Conservation (phyloP, 2,329 filamentous ascomycete species). For the Diaporthe amygdali region DNA sequence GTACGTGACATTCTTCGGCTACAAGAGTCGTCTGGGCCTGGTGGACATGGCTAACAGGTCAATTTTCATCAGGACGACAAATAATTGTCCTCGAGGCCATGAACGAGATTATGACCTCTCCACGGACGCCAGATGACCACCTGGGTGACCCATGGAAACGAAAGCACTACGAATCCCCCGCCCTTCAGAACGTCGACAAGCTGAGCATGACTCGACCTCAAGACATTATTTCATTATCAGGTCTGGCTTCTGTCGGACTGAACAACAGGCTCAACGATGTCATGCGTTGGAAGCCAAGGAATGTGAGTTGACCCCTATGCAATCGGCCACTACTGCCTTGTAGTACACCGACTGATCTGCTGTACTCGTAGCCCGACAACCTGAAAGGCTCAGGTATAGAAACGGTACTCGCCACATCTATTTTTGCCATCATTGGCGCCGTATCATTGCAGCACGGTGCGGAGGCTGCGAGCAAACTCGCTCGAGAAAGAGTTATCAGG, state of each 20-base stretch:
- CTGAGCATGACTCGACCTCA: constrained; percentile 66
- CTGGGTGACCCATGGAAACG: constrained; percentile 51
- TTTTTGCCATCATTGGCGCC: constrained; percentile 89
- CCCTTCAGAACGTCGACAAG: constrained; percentile 75
- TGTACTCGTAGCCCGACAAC: constrained; percentile 60
- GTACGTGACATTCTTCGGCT: constrained; percentile 53
- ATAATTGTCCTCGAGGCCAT: constrained; percentile 34
- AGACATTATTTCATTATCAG: constrained; percentile 66
- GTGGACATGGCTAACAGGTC: neutral
- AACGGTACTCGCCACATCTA: constrained; percentile 74
- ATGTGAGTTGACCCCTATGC: constrained; percentile 59
- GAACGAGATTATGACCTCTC: constrained; percentile 31
- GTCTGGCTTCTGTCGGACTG: constrained; percentile 70
- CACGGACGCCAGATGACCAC: constrained; percentile 1
- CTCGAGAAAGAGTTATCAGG: constrained; percentile 76
- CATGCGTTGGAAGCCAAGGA: constrained; percentile 85
- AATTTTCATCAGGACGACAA: constrained; percentile 29
- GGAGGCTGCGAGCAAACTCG: constrained; percentile 74
- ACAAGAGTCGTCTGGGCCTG: neutral
- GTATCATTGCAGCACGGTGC: constrained; percentile 88
- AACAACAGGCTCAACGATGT: constrained; percentile 76
- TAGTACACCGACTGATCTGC: neutral
- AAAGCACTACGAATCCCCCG: constrained; percentile 71
- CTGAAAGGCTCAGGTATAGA: constrained; percentile 75
- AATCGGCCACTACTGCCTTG: neutral